Percentiles rank a stretch among this genome's conserved stretches.
Evolutionary conservation across 1,284 basidiomycete genomes (phyloP).

Genomic region (Omphalotus olearius): DNA sequence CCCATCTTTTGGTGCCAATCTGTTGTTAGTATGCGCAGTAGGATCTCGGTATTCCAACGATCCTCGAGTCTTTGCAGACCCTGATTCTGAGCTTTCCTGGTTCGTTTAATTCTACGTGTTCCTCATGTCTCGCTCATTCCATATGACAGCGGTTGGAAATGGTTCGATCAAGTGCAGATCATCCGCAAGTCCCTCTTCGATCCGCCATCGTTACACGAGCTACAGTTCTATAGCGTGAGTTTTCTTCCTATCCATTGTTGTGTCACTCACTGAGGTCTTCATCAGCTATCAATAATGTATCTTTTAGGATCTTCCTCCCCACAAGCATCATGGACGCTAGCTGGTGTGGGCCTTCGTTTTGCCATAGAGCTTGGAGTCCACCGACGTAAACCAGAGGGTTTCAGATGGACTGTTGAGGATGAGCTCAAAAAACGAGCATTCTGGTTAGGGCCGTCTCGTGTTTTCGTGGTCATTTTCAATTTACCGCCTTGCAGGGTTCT

Average conservation of each 20-base stretch:
- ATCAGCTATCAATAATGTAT: conserved; percentile 27
- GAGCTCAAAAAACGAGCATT: conserved; percentile 72
- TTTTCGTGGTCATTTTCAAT: neutral
- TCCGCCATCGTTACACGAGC: conserved; percentile 53
- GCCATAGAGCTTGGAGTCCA: conserved; percentile 45
- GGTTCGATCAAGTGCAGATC: conserved; percentile 53
- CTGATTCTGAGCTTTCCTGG: conserved; percentile 36
- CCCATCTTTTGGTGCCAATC: conserved; percentile 47
- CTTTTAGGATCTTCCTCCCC: conserved; percentile 23
- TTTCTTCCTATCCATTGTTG: neutral
- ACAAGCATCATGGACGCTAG: conserved; percentile 19
- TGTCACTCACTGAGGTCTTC: neutral
- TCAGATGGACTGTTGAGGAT: conserved; percentile 37
- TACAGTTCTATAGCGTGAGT: conserved; percentile 54
- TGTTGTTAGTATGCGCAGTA: conserved; percentile 61
- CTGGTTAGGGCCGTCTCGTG: conserved; percentile 38
- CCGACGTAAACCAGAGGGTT: conserved; percentile 36
- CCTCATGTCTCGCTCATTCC: conserved; percentile 17
- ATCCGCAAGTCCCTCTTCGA: conserved; percentile 45
- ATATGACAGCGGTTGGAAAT: conserved; percentile 53
- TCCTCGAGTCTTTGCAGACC: conserved; percentile 48
- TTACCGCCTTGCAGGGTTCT: conserved; percentile 39
- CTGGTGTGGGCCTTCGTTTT: neutral
- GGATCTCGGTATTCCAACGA: conserved; percentile 61
- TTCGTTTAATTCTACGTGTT: neutral